Evolutionary conservation across 2,329 filamentous ascomycete species (phyloP).

Genomic region (Trichoderma atrobrunneum): DNA sequence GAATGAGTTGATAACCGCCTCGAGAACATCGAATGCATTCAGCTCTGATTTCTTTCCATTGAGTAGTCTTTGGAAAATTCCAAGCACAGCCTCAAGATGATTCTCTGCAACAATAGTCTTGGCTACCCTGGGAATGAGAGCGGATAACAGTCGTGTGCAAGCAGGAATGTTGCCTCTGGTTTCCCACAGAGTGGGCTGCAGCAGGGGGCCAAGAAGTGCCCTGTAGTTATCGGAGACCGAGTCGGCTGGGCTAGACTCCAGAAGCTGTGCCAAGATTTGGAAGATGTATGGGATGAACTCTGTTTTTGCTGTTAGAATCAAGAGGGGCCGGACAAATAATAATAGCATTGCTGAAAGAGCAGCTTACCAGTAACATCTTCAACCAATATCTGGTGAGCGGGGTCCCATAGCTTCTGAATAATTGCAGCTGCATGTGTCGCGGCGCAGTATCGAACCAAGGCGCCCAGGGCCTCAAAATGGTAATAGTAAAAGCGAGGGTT

Average conservation of each 20-base stretch:
- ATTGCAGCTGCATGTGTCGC: conserved; percentile 66
- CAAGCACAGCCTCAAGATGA: conserved; percentile 83
- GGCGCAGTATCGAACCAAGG: conserved; percentile 71
- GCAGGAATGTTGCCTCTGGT: conserved; percentile 90
- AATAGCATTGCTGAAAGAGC: neutral
- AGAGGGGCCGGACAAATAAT: neutral
- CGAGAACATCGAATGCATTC: conserved; percentile 86
- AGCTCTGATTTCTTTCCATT: conserved; percentile 78
- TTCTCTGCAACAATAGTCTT: conserved; percentile 71
- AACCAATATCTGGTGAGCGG: conserved; percentile 76
- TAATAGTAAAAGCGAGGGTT: conserved; percentile 99
- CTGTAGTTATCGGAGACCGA: conserved; percentile 79
- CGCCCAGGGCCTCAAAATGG: conserved; percentile 91
- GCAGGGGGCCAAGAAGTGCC: conserved; percentile 70
- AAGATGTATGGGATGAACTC: conserved; percentile 97
- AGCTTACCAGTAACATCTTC: conserved; percentile 73
- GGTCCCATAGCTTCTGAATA: conserved; percentile 76
- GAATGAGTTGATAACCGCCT: conserved; percentile 72
- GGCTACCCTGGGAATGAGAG: conserved; percentile 76
- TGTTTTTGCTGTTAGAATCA: conserved; percentile 32
- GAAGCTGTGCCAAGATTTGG: conserved; percentile 85
- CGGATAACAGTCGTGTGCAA: conserved; percentile 76
- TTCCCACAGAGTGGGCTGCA: conserved; percentile 85
- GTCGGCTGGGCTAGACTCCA: conserved; percentile 81
- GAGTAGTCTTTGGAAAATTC: conserved; percentile 91